Conservation (phyloP, 179 eudicot species). For the Actinidia arguta region DNA sequence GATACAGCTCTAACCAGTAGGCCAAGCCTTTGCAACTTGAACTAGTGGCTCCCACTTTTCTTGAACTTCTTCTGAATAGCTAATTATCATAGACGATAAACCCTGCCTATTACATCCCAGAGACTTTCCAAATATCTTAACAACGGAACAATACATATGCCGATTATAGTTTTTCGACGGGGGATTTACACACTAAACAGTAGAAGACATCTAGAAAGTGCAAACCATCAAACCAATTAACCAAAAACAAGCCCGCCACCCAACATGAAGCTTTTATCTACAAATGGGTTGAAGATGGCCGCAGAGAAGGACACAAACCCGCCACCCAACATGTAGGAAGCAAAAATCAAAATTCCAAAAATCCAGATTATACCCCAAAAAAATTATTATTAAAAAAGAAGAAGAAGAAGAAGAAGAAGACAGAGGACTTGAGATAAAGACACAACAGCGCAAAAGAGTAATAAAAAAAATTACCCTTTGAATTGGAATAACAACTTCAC, state of each 20-base stretch:
- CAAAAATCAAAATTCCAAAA: background rate
- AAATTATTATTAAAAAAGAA: too few relatives aligned
- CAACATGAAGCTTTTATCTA: too few relatives aligned
- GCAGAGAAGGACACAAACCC: background rate
- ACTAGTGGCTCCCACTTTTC: background rate
- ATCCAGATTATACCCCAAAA: background rate
- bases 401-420: too few relatives aligned
- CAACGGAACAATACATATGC: too few relatives aligned
- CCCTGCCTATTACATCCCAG: background rate
- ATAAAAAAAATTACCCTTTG: constrained; percentile 16
- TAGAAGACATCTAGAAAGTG: background rate
- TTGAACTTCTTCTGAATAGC: background rate
- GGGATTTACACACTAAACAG: background rate
- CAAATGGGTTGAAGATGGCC: too few relatives aligned
- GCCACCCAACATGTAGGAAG: background rate
- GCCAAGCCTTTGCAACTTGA: too few relatives aligned
- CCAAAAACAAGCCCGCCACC: too few relatives aligned
- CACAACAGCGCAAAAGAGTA: background rate
- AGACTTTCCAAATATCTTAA: background rate
- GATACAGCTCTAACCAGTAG: too few relatives aligned
- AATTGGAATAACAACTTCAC: constrained; percentile 30
- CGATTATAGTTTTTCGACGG: too few relatives aligned
- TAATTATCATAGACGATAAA: background rate
- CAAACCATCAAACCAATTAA: too few relatives aligned
- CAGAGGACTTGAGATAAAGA: background rate